Conservation (phyloP, 2,329 filamentous ascomycete genomes). For the Penicillium sp. region DNA sequence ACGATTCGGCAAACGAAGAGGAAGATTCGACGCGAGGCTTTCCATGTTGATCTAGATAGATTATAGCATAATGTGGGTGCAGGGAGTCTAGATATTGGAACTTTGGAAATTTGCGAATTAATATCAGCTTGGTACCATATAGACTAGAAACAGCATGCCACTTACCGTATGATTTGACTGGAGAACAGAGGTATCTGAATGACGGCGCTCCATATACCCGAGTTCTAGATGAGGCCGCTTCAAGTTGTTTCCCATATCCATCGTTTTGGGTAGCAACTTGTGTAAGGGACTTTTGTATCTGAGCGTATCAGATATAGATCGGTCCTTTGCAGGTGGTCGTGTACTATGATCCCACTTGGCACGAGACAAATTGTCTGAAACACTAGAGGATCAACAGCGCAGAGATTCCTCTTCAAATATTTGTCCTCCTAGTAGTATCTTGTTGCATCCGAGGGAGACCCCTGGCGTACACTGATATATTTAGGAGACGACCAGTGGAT, state of each 20-base stretch:
- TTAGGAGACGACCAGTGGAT: too few relatives aligned
- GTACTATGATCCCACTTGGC: background rate
- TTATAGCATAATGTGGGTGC: constrained; percentile 42
- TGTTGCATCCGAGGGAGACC: background rate
- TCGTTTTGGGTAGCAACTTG: background rate
- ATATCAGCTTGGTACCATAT: background rate
- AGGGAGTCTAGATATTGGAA: constrained; percentile 28
- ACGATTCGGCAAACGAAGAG: constrained; percentile 24
- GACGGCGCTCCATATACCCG: constrained; percentile 24
- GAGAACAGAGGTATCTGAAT: constrained; percentile 24
- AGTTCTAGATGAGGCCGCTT: constrained; percentile 17
- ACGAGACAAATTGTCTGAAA: background rate
- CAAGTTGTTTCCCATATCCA: constrained; percentile 21
- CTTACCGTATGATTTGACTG: constrained; percentile 23
- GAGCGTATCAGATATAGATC: background rate
- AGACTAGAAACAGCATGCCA: constrained; percentile 3
- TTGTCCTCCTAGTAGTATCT: background rate
- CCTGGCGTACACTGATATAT: background rate
- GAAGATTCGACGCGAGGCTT: constrained; percentile 37
- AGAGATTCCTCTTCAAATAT: background rate
- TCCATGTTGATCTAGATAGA: constrained; percentile 42
- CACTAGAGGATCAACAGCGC: background rate
- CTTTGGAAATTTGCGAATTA: constrained; percentile 22
- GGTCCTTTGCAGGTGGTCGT: background rate
- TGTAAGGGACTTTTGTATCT: background rate